Conservation (phyloP, 305 asterid genomes). For the Solanum aculeatissimum region DNA sequence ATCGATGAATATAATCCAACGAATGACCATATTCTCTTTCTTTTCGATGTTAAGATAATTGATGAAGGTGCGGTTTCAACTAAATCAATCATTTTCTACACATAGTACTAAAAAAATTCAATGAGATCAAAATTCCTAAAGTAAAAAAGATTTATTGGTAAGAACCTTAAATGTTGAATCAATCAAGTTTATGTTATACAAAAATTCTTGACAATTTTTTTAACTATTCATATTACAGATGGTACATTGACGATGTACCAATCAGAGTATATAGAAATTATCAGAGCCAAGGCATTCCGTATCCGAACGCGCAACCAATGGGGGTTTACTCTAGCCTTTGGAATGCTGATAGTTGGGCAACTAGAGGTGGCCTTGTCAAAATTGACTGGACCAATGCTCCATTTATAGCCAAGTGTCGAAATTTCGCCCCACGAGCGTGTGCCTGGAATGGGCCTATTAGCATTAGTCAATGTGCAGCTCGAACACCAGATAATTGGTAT, state of each 20-base stretch:
- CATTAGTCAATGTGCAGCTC: neutral
- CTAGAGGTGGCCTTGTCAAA: slow-evolving; percentile 13
- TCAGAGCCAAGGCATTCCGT: slow-evolving; percentile 1
- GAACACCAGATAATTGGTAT: neutral
- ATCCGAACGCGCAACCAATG: slow-evolving; percentile 12
- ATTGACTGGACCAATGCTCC: slow-evolving; percentile 9
- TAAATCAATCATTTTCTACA: neutral
- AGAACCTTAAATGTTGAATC: neutral
- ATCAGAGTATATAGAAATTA: slow-evolving; percentile 9
- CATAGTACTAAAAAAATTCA: no score
- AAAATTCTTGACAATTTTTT: neutral
- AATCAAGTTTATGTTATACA: neutral
- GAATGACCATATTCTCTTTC: neutral
- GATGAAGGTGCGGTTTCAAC: neutral
- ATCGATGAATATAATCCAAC: neutral
- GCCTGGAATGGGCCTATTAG: neutral
- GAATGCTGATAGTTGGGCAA: slow-evolving; percentile 20
- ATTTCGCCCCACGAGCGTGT: neutral
- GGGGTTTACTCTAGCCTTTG: slow-evolving; percentile 11
- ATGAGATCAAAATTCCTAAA: neutral
- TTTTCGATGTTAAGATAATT: neutral
- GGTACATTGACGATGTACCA: slow-evolving; percentile 5
- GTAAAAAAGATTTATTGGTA: fast-evolving
- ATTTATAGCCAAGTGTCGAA: slow-evolving; percentile 1
- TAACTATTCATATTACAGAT: neutral